Conservation (phyloP, 306 rosid genomes). For the Crotalaria pallida region DNA sequence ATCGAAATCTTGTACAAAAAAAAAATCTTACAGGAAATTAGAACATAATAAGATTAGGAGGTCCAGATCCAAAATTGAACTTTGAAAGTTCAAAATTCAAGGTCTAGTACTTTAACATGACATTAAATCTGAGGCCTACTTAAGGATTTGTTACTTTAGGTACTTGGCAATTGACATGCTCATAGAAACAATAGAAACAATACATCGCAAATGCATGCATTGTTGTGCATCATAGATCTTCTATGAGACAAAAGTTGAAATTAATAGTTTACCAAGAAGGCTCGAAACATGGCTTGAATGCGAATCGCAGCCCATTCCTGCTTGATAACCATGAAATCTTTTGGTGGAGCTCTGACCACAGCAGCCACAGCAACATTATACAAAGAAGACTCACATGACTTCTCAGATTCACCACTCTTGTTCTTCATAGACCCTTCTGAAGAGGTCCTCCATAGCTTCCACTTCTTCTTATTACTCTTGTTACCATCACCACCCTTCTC, state of each 20-base stretch:
- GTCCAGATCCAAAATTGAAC: neutral
- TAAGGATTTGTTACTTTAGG: neutral
- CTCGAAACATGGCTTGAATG: conserved; percentile 74
- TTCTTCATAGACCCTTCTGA: conserved; percentile 55
- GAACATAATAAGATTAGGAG: neutral
- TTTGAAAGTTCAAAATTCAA: neutral
- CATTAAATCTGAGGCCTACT: neutral
- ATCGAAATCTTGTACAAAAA: neutral
- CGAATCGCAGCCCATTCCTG: conserved; percentile 81
- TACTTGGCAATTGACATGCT: neutral
- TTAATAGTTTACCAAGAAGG: conserved; percentile 64
- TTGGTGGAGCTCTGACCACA: conserved; percentile 62
- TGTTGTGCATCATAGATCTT: neutral
- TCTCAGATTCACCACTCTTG: conserved; percentile 19
- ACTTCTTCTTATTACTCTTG: conserved; percentile 67
- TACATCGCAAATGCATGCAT: neutral
- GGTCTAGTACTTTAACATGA: neutral
- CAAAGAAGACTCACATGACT: conserved; percentile 31
- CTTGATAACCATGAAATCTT: conserved; percentile 54
- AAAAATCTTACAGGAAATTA: neutral
- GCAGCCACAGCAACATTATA: conserved; percentile 62
- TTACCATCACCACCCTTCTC: conserved; percentile 39
- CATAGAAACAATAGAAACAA: too few relatives aligned
- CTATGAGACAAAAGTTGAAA: neutral
- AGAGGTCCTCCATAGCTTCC: conserved; percentile 77